Evolutionary conservation across 2,329 filamentous ascomycete species (phyloP).

Genomic region (Fusarium nisikadoi): DNA sequence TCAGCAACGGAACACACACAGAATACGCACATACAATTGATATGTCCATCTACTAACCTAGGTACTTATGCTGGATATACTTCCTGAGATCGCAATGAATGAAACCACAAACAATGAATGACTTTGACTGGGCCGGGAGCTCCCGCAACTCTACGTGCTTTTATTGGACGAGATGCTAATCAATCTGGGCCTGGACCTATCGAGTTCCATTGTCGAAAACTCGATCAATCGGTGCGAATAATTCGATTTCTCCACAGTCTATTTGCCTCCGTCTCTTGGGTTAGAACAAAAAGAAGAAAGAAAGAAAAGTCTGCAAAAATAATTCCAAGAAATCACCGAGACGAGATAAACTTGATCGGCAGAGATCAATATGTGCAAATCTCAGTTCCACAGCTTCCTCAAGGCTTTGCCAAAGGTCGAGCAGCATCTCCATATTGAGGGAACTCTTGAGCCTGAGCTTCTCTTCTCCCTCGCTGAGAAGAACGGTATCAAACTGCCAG

Average conservation of each 20-base stretch:
- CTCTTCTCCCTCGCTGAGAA: conserved; percentile 75
- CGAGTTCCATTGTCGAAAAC: conserved; percentile 8
- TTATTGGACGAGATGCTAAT: conserved; percentile 21
- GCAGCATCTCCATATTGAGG: conserved; percentile 84
- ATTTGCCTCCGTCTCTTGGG: neutral
- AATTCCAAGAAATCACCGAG: neutral
- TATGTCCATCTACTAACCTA: neutral
- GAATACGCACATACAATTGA: neutral
- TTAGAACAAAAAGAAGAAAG: neutral
- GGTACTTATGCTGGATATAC: neutral
- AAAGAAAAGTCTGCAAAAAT: neutral
- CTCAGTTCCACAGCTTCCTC: conserved; percentile 65
- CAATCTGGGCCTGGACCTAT: conserved; percentile 11
- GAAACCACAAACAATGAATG: neutral
- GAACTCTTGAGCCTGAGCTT: conserved; percentile 74
- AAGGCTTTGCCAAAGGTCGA: conserved; percentile 79
- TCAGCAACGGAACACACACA: neutral
- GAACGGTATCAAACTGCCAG: conserved; percentile 72
- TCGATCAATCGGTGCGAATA: conserved; percentile 15
- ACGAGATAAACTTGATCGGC: neutral
- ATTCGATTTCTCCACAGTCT: neutral
- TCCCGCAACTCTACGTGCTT: conserved; percentile 24
- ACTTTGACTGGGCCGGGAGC: conserved; percentile 28
- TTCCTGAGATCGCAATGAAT: neutral
- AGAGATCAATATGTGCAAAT: conserved; percentile 62